Evolutionary conservation across 306 rosid species (phyloP).

Genomic region (Astragalus membranaceus): DNA sequence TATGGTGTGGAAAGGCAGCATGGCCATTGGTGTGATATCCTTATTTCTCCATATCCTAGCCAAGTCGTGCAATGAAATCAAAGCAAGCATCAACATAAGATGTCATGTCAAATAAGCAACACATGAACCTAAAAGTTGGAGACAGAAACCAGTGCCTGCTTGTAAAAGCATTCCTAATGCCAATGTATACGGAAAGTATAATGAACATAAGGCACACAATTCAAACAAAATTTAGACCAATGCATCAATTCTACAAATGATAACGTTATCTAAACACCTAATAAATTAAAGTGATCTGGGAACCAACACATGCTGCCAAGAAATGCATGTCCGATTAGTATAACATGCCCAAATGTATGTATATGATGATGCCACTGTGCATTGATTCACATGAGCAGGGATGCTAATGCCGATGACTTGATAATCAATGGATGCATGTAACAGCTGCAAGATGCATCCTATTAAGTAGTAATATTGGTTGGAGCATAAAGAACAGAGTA

Average conservation of each 20-base stretch:
- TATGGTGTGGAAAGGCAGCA: constrained; percentile 31
- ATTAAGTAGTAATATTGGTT: constrained; percentile 65
- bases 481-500: constrained; percentile 85
- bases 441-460: constrained; percentile 99
- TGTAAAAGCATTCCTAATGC: constrained; percentile 48
- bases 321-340: constrained; percentile 72
- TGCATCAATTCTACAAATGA: constrained; percentile 58
- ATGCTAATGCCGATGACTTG: constrained; percentile 93
- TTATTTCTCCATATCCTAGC: constrained; percentile 27
- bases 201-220: constrained; percentile 39
- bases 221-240: constrained; percentile 46
- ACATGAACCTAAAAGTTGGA: constrained; percentile 27
- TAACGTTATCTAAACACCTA: constrained; percentile 40
- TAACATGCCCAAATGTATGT: constrained; percentile 83
- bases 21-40: constrained; percentile 34
- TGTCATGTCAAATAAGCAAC: constrained; percentile 37
- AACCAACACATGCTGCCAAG: constrained; percentile 43
- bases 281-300: constrained; percentile 35
- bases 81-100: constrained; percentile 22
- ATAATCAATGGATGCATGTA: constrained; percentile 96
- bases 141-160: constrained; percentile 21
- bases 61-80: constrained; percentile 35
- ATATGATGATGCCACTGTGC: constrained; percentile 85
- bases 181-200: constrained; percentile 43
- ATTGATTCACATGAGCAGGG: constrained; percentile 72